A percentile compares a stretch with the other conserved stretches of the same genome.
These are phyloP conservation scores for Eleusine indica DNA, from an alignment of 176 grass and related monocot genomes.

Conservation along the genomic window DNA sequence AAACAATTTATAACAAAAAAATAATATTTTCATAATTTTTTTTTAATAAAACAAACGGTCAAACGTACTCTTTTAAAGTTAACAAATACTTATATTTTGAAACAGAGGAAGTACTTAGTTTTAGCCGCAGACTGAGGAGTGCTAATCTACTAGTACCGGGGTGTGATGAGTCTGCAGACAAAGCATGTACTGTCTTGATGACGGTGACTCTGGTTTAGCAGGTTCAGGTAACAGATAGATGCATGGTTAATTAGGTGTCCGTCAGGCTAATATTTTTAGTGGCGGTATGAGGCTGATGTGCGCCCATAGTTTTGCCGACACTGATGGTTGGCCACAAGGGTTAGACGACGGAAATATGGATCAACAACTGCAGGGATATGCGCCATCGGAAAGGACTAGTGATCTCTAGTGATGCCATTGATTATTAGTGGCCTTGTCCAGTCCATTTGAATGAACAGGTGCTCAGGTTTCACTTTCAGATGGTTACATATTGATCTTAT, in stretches of 20 bases:
- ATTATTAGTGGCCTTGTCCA: neutral
- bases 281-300: slow-evolving; percentile 24
- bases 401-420: neutral
- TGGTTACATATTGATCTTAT: neutral
- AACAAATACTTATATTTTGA: too few relatives aligned
- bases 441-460: neutral
- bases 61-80: too few relatives aligned
- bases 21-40: too few relatives aligned
- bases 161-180: slow-evolving; percentile 19
- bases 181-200: slow-evolving; percentile 10
- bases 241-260: neutral
- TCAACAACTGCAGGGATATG: neutral
- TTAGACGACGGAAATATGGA: too few relatives aligned
- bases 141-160: neutral
- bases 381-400: neutral
- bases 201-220: neutral
- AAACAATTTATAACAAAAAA: too few relatives aligned
- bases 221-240: slow-evolving; percentile 10
- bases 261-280: slow-evolving; percentile 19
- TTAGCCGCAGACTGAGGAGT: neutral
- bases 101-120: neutral
- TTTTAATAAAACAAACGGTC: too few relatives aligned
- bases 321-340: neutral
- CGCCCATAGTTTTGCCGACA: slow-evolving; percentile 41
- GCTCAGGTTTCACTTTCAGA: neutral